Percentiles rank a stretch among this genome's conserved stretches.
Conservation (phyloP, 768 basidiomycete genomes). For the Pleurotus ostreatus region DNA sequence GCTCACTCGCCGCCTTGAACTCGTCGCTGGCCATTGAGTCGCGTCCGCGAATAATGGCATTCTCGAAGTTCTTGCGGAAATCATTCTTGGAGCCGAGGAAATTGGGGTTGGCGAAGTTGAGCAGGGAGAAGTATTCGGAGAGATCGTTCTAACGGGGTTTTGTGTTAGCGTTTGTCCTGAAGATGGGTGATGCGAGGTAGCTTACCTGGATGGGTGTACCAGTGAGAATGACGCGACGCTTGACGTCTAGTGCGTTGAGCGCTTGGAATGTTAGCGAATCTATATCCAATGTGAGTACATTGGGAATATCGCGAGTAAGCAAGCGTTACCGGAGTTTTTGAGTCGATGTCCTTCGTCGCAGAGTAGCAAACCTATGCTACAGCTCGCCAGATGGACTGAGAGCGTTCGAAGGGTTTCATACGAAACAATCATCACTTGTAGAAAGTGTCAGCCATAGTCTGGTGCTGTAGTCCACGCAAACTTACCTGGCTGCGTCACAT, state of each 20-base stretch:
- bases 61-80: constrained; percentile 94
- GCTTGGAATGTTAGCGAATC: constrained; percentile 88
- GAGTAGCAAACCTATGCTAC: constrained; percentile 85
- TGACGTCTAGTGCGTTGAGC: constrained; percentile 77
- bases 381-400: constrained; percentile 68
- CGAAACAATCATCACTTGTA: constrained; percentile 93
- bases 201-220: constrained; percentile 88
- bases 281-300: constrained; percentile 21
- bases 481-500: constrained; percentile 87
- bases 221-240: constrained; percentile 88
- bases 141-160: constrained; percentile 72
- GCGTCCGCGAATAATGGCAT: constrained; percentile 84
- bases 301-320: no score
- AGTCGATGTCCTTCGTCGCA: constrained; percentile 97
- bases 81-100: constrained; percentile 85
- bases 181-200: constrained; percentile 2
- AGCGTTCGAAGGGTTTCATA: constrained; percentile 92
- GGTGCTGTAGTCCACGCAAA: background rate
- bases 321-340: constrained; percentile 80
- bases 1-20: constrained; percentile 78
- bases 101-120: constrained; percentile 91
- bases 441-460: background rate
- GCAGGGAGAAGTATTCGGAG: constrained; percentile 89
- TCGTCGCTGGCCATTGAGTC: constrained; percentile 82
- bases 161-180: background rate